Evolutionary conservation across 208 protist species (phyloP).

Genomic region (Vickermania ingenoplastis): DNA sequence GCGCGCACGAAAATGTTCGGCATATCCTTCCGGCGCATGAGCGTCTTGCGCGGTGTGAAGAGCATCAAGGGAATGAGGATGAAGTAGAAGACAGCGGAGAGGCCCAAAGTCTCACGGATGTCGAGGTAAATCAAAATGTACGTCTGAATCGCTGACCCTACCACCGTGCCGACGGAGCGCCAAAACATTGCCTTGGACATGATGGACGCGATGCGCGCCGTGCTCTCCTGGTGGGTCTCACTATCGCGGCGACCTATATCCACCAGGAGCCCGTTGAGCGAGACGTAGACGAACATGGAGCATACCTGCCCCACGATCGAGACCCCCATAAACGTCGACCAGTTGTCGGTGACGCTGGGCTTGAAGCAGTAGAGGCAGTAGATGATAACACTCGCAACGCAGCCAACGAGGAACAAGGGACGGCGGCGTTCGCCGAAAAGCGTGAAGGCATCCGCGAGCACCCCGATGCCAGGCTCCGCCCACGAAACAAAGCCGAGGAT

Average conservation of each 20-base stretch:
- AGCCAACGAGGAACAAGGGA: constrained; percentile 23
- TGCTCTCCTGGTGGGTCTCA: constrained; percentile 31
- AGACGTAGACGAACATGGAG: constrained; percentile 35
- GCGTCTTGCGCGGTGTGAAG: constrained; percentile 11
- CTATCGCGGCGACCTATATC: constrained; percentile 29
- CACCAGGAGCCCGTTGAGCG: constrained; percentile 36
- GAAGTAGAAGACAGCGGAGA: constrained; percentile 12
- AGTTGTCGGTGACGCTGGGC: constrained; percentile 4
- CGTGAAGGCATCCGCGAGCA: constrained; percentile 22
- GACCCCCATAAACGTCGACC: constrained; percentile 14
- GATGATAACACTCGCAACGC: constrained; percentile 13
- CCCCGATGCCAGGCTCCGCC: constrained; percentile 22
- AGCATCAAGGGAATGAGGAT: constrained; percentile 20
- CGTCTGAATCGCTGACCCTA: constrained; percentile 19
- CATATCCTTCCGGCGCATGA: constrained; percentile 9
- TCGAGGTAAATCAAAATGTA: constrained; percentile 6
- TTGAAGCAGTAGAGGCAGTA: constrained; percentile 15
- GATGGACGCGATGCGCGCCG: constrained; percentile 24
- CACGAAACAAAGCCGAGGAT: constrained; percentile 23
- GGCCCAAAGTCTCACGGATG: constrained; percentile 11
- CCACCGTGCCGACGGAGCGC: constrained; percentile 25
- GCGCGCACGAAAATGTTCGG: constrained; percentile 12
- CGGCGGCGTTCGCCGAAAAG: constrained; percentile 28
- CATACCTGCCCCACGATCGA: constrained; percentile 19
- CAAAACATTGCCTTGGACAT: constrained; percentile 39